Evolutionary conservation across 208 protist genomes (phyloP), one percentile per base, ranked within the genome.

Genomic region (Trypanosoma brucei): DNA sequence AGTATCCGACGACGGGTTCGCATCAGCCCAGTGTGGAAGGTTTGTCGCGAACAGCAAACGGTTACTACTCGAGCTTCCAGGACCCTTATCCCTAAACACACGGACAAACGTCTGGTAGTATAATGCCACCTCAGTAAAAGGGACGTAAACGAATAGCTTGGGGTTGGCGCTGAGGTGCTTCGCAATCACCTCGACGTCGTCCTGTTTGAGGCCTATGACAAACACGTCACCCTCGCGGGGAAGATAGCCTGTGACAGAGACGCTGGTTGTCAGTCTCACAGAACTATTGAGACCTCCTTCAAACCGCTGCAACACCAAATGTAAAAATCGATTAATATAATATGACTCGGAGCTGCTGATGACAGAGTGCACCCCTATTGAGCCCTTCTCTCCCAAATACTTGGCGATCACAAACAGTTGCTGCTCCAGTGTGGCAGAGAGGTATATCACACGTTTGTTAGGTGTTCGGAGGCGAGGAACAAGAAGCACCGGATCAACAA

Each of bases 341-440:
- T 7, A 9, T 9, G 13, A 9, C 51, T 55, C 51, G 9, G 7
- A 33, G 30, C 51, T 22, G 11, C 51, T 7, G 30, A 55, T 31
- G 30, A 55, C 9, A 31, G 7, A 7, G 7, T 55, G n/a, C 30
- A 55, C 7, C n/a, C 51, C 51, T 7, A 33, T 9, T 22, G 11
- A 14, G 9, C n/a, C 13, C n/a, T 33, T 55, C 51, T 55, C 7
- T 34, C 13, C 9, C 13, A 55, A 9, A 33, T 55, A 55, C 7
- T 55, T 14, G 13, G 22, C 51, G 6, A 70, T 22, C 14, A 71
- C 51, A 46, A 68, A 80, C 7, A 70, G 60, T 55, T 80, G 39
- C 61, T 80, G 69, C 53, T 67, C 70, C 55, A 80, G 39, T 11
- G 64, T 76, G 22, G 75, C 59, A 36, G 68, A 72, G n/a, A 80